Base-by-base conservation (phyloP, 805 yeast species). In the Candida alai region DNA sequence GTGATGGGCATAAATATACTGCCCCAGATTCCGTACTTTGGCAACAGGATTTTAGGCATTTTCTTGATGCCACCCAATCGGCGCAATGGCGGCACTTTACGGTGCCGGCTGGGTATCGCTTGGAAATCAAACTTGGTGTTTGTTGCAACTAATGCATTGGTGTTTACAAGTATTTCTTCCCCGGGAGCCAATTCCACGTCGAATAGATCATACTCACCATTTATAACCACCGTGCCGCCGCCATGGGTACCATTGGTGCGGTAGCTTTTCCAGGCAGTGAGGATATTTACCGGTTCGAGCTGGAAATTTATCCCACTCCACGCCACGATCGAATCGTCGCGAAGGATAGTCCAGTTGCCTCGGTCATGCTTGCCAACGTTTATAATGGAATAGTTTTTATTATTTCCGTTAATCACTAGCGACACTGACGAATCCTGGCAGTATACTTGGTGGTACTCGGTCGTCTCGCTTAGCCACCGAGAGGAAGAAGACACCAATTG, bases 261-360 rank as follows among this genome's bases (percentile, higher is more conserved):
- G 51, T 57, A 32, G 51, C 62, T 40, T 39, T 40, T 18, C 50
- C 45, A 48, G 49, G 60, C 37, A 24, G 30, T 43, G 17, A 47
- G 39, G 6, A 49, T 29, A 10, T 35, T 32, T 9, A 34, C 21
- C 9, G 54, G 50, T 19, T 30, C 21, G 6, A 28, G 15, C 6
- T 30, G 18, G 14, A 68, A 42, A 29, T 54, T 48, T 31, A 56
- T 62, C 1, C 74, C 78, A 1, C 70, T 54, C 77, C 77, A 73
- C 5, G 76, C 74, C 9, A 71, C 53, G 8, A 73, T 39, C 34
- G 52, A 52, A 10, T 56, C 52, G 30, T 59, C 58, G 20, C 54
- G 60, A 14, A 61, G 41, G 12, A 71, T 51, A 5, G 46, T 46
- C 79, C 79, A 74, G 32, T 57, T 59, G 5, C 60, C 43, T 15